Percentiles rank a stretch among this genome's conserved stretches.
Conservation (phyloP, 2,329 filamentous ascomycete species). For the Cytospora piceae region DNA sequence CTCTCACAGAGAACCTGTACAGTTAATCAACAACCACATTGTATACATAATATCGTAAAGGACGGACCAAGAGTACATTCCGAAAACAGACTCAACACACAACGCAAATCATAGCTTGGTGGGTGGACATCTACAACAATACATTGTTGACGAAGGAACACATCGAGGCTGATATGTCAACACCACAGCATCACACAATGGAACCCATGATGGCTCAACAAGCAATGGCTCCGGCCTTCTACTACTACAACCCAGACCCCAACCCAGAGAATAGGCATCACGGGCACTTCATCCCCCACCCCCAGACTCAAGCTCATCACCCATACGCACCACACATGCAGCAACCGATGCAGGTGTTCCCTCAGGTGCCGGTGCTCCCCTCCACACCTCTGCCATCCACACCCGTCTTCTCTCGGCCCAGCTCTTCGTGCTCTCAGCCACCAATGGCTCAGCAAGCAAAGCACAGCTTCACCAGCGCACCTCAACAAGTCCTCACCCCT, state of each 20-base stretch:
- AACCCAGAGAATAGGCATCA: conserved; percentile 74
- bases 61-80: conserved; percentile 18
- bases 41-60: conserved; percentile 38
- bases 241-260: conserved; percentile 83
- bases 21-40: conserved; percentile 33
- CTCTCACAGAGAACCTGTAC: conserved; percentile 37
- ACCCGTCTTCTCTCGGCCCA: conserved; percentile 67
- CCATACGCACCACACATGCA: conserved; percentile 37
- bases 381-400: conserved; percentile 63
- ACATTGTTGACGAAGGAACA: neutral
- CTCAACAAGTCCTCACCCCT: conserved; percentile 67
- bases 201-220: conserved; percentile 63
- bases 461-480: conserved; percentile 60
- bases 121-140: conserved; percentile 17
- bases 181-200: conserved; percentile 54
- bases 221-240: conserved; percentile 75
- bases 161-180: conserved; percentile 32
- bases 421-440: conserved; percentile 67
- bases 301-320: conserved; percentile 60
- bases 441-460: conserved; percentile 43
- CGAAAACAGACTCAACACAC: conserved; percentile 22
- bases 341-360: conserved; percentile 57
- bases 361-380: conserved; percentile 60
- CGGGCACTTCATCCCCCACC: conserved; percentile 72
- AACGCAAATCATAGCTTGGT: conserved; percentile 21